Evolutionary conservation across 2,329 filamentous ascomycete species (phyloP), one percentile per base, ranked within the genome.

Genomic region (Bretziella fagacearum): DNA sequence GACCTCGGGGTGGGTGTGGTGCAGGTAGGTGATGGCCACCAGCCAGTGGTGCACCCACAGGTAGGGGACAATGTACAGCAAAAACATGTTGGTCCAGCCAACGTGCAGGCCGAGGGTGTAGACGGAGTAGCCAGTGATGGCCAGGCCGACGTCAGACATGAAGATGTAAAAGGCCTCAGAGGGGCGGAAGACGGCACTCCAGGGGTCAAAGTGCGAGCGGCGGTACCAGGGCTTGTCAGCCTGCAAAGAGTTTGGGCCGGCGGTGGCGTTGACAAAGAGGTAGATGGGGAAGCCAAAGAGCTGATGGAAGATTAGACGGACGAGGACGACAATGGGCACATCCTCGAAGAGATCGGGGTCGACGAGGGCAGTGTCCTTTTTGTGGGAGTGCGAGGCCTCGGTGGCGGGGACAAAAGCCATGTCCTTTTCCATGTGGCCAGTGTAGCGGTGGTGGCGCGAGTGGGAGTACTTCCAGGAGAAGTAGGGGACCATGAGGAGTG

Each of bases 381-480:
- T 50, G 25, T 44, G 36, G 20, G 48, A 50, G 55, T 59, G 62
- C 46, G 64, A 60, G 18, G 57, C 60, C 51, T 58, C 55, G 52
- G 64, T 70, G 53, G 63, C 61, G 40, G 75, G 75, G 13, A 79
- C 74, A 51, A 77, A 79, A 17, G 70, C 74, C 58, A 76, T 78
- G 58, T 81, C 77, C 63, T 75, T 77, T 50, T 76, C 69, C 64
- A 80, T 75, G 63, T 81, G 71, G 53, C 75, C 75, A 37, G 74
- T 76, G 61, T 73, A 79, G 53, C 71, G 72, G 63, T 84, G 80
- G 61, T 84, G 80, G 44, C 78, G 71, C 50, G 71, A 69, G 60
- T 84, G 80, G 26, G 72, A 77, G 58, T 75, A 76, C 63, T 80
- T 77, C 79, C 79, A 84, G 42, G 73, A 76, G 64, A 81, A 82